A percentile compares a stretch with the other conserved stretches of the same genome.
These are phyloP conservation scores for Panus rudis DNA, from an alignment of 768 basidiomycete genomes.

Conservation along the genomic window DNA sequence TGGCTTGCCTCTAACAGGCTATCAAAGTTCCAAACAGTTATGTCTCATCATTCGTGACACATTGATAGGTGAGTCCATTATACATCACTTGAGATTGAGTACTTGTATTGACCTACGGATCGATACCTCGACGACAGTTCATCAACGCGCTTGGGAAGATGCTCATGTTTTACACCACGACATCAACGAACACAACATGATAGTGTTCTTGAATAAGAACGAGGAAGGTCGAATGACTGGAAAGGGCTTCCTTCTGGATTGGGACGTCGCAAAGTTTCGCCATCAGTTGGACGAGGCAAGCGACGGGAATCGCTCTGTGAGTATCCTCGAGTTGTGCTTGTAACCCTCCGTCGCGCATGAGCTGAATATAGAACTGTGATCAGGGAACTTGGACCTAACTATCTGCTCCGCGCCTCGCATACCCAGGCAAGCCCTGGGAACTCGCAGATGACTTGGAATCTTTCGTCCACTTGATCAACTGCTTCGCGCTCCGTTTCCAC, in stretches of 20 bases:
- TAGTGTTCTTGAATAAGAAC: neutral
- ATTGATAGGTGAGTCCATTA: conserved; percentile 1
- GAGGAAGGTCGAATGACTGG: no score
- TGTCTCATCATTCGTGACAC: neutral
- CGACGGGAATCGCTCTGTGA: neutral
- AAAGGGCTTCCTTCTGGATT: conserved; percentile 7
- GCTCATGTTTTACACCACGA: conserved; percentile 7
- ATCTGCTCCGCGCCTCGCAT: neutral
- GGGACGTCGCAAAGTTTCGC: conserved; percentile 8
- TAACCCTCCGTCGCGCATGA: no score
- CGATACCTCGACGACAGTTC: conserved; percentile 4
- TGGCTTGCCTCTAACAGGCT: conserved; percentile 1
- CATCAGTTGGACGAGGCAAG: conserved; percentile 2
- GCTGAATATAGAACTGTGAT: no score
- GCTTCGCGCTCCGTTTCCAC: neutral
- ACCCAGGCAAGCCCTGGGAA: neutral
- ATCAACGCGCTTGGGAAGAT: conserved; percentile 2
- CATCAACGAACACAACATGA: conserved; percentile 5
- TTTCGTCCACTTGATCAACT: neutral
- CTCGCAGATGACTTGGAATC: neutral
- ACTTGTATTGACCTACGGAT: neutral
- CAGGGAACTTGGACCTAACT: conserved; percentile 6
- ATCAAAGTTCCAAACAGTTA: neutral
- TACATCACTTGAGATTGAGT: neutral
- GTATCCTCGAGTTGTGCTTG: no score